These are phyloP conservation scores for Dissophora ornata DNA, from an alignment of 192 early-diverging fungal genomes.

Conservation along the genomic window DNA sequence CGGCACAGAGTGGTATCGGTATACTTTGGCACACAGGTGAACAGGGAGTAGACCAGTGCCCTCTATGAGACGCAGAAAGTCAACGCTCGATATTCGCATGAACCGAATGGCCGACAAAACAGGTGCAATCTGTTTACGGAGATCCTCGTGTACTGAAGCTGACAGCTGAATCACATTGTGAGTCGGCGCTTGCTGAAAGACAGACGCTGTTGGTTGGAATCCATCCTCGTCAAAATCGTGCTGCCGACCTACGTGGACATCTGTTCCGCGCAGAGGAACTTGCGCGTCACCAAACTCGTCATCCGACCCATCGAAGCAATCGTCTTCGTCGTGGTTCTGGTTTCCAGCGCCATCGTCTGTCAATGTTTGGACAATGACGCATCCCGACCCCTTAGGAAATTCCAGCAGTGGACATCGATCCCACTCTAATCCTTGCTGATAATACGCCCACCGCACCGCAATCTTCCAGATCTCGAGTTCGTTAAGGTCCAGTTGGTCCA, in stretches of 20 bases:
- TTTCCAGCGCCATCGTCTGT: conserved; percentile 1
- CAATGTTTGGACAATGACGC: conserved; percentile 29
- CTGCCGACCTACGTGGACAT: neutral
- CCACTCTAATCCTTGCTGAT: conserved; percentile 42
- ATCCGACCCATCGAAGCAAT: conserved; percentile 2
- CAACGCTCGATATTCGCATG: conserved; percentile 36
- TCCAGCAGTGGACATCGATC: conserved; percentile 35
- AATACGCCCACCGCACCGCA: conserved; percentile 43
- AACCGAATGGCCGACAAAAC: conserved; percentile 34
- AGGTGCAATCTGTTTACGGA: conserved; percentile 18
- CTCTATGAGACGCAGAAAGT: conserved; percentile 42
- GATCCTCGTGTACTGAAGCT: conserved; percentile 28
- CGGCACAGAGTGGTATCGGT: conserved; percentile 47
- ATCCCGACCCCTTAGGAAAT: conserved; percentile 35
- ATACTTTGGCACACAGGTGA: conserved; percentile 40
- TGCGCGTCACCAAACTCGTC: conserved; percentile 7
- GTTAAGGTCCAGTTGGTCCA: conserved; percentile 52
- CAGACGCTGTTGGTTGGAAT: conserved; percentile 25
- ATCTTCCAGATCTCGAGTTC: conserved; percentile 55
- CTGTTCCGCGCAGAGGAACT: neutral
- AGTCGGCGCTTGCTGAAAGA: conserved; percentile 19
- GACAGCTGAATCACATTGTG: conserved; percentile 20
- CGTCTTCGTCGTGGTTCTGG: neutral
- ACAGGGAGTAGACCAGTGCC: conserved; percentile 41
- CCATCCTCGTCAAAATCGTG: conserved; percentile 25